Conservation (phyloP, 2,329 filamentous ascomycete genomes). For the Epichloe sylvatica region DNA sequence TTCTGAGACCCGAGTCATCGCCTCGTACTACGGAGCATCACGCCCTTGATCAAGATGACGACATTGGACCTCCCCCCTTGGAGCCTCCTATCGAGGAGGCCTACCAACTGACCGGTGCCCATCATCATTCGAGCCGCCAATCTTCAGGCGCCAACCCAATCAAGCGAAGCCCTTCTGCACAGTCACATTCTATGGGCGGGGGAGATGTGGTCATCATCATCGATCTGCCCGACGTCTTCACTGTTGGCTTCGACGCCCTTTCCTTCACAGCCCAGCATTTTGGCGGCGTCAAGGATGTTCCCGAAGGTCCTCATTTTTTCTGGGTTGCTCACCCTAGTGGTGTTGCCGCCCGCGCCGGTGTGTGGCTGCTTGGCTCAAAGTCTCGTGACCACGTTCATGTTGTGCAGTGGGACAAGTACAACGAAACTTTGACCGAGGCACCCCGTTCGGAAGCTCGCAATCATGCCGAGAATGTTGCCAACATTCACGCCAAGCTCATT, state of each 20-base stretch:
- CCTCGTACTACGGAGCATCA: conserved; percentile 1
- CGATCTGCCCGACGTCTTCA: conserved; percentile 35
- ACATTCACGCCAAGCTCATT: conserved; percentile 27
- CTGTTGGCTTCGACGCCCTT: conserved; percentile 39
- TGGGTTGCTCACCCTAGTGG: conserved; percentile 39
- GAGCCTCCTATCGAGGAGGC: conserved; percentile 11
- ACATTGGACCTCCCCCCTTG: conserved; percentile 17
- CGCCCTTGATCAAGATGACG: conserved; percentile 10
- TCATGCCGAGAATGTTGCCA: conserved; percentile 26
- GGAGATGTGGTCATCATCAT: conserved; percentile 41
- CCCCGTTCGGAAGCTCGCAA: conserved; percentile 30
- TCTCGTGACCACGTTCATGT: conserved; percentile 24
- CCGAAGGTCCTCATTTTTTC: conserved; percentile 43
- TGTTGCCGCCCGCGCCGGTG: conserved; percentile 38
- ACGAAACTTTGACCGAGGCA: conserved; percentile 39
- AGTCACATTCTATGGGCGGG: conserved; percentile 21
- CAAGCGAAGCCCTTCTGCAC: conserved; percentile 5
- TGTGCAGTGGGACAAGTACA: conserved; percentile 41
- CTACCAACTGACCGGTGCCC: background rate
- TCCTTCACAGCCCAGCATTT: conserved; percentile 35
- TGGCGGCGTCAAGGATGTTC: conserved; percentile 40
- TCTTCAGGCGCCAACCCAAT: background rate
- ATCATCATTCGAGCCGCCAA: background rate
- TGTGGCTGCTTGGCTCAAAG: conserved; percentile 36
- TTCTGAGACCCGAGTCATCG: conserved; percentile 18